These are phyloP conservation scores for Nakazawaea molendinolei DNA, from an alignment of 805 yeast species.

Conservation along the genomic window DNA sequence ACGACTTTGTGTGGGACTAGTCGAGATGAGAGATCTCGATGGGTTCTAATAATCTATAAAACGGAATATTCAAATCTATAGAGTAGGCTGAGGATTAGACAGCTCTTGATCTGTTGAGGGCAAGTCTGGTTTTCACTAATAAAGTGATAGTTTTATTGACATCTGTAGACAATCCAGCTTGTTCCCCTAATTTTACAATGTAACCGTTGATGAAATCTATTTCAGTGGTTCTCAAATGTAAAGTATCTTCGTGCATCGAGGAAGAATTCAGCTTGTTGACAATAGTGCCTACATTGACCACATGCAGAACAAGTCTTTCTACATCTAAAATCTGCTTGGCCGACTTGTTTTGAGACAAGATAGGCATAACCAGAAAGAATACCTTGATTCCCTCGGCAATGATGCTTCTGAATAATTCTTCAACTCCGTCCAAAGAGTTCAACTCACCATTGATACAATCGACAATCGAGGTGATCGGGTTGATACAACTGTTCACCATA, in stretches of 20 bases:
- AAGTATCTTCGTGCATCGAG: slow-evolving; percentile 67
- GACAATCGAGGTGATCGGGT: slow-evolving; percentile 72
- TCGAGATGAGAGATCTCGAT: no score
- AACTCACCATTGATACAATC: slow-evolving; percentile 78
- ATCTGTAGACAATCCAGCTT: slow-evolving; percentile 35
- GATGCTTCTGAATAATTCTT: slow-evolving; percentile 30
- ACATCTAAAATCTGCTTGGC: slow-evolving; percentile 25
- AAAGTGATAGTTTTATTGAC: slow-evolving; percentile 39
- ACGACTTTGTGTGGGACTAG: no score
- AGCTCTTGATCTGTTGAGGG: slow-evolving; percentile 15
- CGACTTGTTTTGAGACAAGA: slow-evolving; percentile 24
- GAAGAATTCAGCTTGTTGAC: slow-evolving; percentile 43
- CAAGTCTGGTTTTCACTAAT: slow-evolving; percentile 34
- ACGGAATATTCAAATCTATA: neutral
- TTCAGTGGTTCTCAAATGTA: slow-evolving; percentile 56
- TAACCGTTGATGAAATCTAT: slow-evolving; percentile 82
- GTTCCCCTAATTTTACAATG: slow-evolving; percentile 48
- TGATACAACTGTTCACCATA: slow-evolving; percentile 74
- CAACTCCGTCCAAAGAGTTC: slow-evolving; percentile 29
- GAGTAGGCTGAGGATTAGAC: neutral
- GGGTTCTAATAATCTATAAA: no score
- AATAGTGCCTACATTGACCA: slow-evolving; percentile 20
- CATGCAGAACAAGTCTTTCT: slow-evolving; percentile 27
- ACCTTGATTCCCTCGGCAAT: slow-evolving; percentile 40
- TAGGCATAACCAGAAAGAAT: slow-evolving; percentile 26